Conservation (phyloP, 805 yeast genomes). For the Yarrowia porcina region DNA sequence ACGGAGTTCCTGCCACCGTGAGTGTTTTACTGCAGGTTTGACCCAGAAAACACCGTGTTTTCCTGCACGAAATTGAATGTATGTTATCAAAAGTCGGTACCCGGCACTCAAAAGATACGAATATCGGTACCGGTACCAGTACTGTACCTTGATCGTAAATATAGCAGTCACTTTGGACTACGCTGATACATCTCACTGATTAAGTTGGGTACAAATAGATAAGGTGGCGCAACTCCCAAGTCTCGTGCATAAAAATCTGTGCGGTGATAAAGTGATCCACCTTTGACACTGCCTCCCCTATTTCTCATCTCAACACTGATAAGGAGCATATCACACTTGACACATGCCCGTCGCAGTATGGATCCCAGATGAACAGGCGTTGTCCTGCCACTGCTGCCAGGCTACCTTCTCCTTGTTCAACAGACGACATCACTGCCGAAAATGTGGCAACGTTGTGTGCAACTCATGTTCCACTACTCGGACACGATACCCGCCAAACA, state of each 20-base stretch:
- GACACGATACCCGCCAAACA: slow-evolving; percentile 55
- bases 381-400: slow-evolving; percentile 55
- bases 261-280: slow-evolving; percentile 16
- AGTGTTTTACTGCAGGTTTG: too few species aligned
- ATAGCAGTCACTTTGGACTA: too few species aligned
- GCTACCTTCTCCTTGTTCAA: slow-evolving; percentile 54
- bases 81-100: too few species aligned
- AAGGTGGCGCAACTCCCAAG: slow-evolving; percentile 23
- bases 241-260: slow-evolving; percentile 19
- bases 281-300: background rate
- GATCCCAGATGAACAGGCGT: slow-evolving; percentile 13
- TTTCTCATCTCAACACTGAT: background rate
- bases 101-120: too few species aligned
- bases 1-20: too few species aligned
- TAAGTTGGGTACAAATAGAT: slow-evolving; percentile 2
- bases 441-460: slow-evolving; percentile 78
- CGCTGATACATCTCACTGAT: too few species aligned
- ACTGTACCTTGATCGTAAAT: too few species aligned
- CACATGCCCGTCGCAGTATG: slow-evolving; percentile 21
- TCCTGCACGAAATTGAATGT: too few species aligned
- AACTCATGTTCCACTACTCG: slow-evolving; percentile 57
- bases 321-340: too few species aligned
- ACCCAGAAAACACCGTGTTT: too few species aligned
- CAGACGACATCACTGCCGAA: slow-evolving; percentile 75
- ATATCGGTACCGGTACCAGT: too few species aligned